Evolutionary conservation across 2,329 filamentous ascomycete species (phyloP).

Genomic region (Fusarium phyllophilum): DNA sequence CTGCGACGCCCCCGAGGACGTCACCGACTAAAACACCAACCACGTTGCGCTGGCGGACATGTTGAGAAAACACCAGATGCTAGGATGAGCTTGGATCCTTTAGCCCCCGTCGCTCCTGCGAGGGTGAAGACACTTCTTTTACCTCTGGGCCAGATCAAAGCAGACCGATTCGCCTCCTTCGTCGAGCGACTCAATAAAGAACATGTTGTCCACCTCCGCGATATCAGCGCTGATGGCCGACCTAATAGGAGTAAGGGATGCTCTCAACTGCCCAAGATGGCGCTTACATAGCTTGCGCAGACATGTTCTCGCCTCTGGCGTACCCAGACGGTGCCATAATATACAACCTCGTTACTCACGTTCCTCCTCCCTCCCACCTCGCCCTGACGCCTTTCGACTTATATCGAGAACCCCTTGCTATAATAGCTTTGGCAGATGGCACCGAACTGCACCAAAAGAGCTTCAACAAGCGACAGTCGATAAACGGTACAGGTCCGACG

Average conservation of each 20-base stretch:
- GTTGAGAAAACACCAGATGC: slow-evolving; percentile 54
- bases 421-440: slow-evolving; percentile 88
- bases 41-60: slow-evolving; percentile 43
- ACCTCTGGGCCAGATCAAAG: slow-evolving; percentile 86
- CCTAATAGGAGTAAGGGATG: slow-evolving; percentile 79
- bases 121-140: slow-evolving; percentile 88
- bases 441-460: slow-evolving; percentile 68
- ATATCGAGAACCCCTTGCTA: slow-evolving; percentile 83
- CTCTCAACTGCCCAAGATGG: slow-evolving; percentile 4
- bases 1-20: slow-evolving; percentile 25
- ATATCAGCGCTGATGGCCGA: slow-evolving; percentile 85
- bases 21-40: slow-evolving; percentile 28
- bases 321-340: slow-evolving; percentile 88
- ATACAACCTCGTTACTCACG: slow-evolving; percentile 85
- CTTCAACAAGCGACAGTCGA: slow-evolving; percentile 65
- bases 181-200: slow-evolving; percentile 80
- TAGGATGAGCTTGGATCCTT: slow-evolving; percentile 87
- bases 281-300: slow-evolving; percentile 57
- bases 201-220: slow-evolving; percentile 83
- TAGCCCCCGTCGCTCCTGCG: slow-evolving; percentile 91
- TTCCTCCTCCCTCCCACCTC: slow-evolving; percentile 81
- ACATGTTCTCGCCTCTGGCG: slow-evolving; percentile 91
- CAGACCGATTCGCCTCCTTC: slow-evolving; percentile 81
- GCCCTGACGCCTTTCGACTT: slow-evolving; percentile 89
- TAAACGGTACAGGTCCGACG: slow-evolving; percentile 60